Conservation (phyloP, 495 filamentous ascomycete species). For the Barbatosphaeria neglecta region DNA sequence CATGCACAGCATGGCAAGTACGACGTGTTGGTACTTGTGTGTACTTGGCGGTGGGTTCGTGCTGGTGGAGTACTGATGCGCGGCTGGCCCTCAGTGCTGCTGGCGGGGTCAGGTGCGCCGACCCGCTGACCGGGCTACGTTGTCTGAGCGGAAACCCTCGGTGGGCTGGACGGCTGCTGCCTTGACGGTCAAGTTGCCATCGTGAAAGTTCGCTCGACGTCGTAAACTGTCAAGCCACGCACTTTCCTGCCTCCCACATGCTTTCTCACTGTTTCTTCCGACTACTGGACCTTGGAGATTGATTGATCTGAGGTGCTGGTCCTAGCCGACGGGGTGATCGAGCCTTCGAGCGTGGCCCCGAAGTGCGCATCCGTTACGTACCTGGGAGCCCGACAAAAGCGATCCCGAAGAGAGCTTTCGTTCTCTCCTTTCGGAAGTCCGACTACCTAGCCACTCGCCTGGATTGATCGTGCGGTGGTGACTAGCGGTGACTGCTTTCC, state of each 20-base stretch:
- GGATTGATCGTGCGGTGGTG: not conserved
- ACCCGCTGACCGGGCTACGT: too few relatives aligned
- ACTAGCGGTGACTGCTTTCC: not conserved
- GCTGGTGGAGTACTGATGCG: too few relatives aligned
- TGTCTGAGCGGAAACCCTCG: too few relatives aligned
- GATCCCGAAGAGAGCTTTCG: not conserved
- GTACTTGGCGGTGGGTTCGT: too few relatives aligned
- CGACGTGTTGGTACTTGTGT: too few relatives aligned
- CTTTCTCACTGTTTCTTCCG: not conserved
- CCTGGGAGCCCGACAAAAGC: not conserved
- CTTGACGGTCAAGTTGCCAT: not conserved
- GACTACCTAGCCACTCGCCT: not conserved
- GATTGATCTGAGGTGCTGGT: too few relatives aligned
- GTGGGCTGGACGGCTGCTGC: too few relatives aligned
- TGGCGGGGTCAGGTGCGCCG: too few relatives aligned
- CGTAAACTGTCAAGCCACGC: too few relatives aligned
- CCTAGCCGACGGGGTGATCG: not conserved
- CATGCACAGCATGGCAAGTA: too few relatives aligned
- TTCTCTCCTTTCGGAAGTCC: not conserved
- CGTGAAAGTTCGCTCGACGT: too few relatives aligned
- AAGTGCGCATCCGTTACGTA: not conserved
- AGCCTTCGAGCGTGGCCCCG: not conserved
- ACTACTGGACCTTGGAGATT: not conserved
- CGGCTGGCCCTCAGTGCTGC: too few relatives aligned
- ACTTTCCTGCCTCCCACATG: not conserved